Base-by-base conservation (phyloP, 345 rosid species). In the Pugionium dolabratum region DNA sequence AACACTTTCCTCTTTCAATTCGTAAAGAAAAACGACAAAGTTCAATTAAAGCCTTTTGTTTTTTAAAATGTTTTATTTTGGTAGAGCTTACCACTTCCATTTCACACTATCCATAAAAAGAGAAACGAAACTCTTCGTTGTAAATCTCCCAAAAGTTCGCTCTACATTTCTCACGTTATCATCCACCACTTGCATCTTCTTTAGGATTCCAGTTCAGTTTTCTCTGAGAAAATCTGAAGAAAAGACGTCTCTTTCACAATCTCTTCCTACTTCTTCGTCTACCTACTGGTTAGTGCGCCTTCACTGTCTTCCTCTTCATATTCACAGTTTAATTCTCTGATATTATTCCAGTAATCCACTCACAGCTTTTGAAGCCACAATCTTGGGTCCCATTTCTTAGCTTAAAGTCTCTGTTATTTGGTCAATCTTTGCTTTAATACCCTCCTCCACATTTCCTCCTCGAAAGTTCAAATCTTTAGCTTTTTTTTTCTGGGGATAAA, bases 271-370 rank as follows among this genome's bases (percentile, higher is more conserved):
- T 50, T 54, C 37, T 11, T 51, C 61, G 5, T 50, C 49, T 44
- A 66, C 66, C 62, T 49, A 45, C 55, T 45, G 62, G 76, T 66
- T 53, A 73, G 68, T 73, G 72, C 77, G 32, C 52, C 59, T 52
- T 59, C 76, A 30, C 67, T 66, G 72, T 73, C 67, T 66, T 53
- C 72, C 72, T 73, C 76, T 65, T 64, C 63, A 9, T 44, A 36
- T 31, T 49, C 51, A 52, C 32, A 70, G 67, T 56, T 45, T 46
- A 0, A 6, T 30, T 28, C 39, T 60, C 61, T 52, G 39, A 53
- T 31, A 59, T 30, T 34, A 60, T 60, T 51, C 3, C 28, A 31
- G 35, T 27, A 33, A 54, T 10, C 30, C 42, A 39, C 41, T 64
- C 69, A 30, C 27, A 37, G 50, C 7, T 33, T 32, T 70, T n/a